Base-by-base conservation (phyloP, 257 asterid species). In the Striga asiatica region DNA sequence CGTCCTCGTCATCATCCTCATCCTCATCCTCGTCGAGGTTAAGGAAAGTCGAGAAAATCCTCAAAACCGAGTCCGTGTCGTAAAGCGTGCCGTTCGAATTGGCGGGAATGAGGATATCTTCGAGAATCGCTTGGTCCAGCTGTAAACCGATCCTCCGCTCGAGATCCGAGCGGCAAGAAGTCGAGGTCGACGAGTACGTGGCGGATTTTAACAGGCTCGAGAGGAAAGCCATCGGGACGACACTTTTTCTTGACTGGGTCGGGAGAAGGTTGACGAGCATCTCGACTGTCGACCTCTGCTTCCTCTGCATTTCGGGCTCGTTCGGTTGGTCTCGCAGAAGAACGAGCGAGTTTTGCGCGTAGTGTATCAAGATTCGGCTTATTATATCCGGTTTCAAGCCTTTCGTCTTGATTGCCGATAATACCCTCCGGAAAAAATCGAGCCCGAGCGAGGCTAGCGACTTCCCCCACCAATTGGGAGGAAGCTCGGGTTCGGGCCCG, bases 91-190 rank as follows among this genome's bases (percentile, higher is more conserved):
- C 88, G 18, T 70, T 61, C 27, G 81, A 37, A 74, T 66, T 71
- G 6, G 76, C 62, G 1, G 96, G 96, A 52, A 91, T 74, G 10
- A 91, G 78, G 18, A 91, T 80, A 55, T 91, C 98, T 55, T 91
- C 98, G n/a, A 91, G 79, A 58, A 83, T 86, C 6, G 98, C 95
- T 65, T 87, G 95, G 63, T 91, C 98, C 17, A 91, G 56, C 57
- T 91, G 98, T 34, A 91, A 71, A 8, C 98, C 89, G 0, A 91
- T 87, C 68, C 96, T 65, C 38, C 95, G 70, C 81, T 91, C 98
- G 5, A 91, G 84, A 78, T 91, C 92, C 11, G 94, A 76, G 54
- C 86, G 69, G 69, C 98, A 91, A 17, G 85, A 78, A 6, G 82
- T 69, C n/a, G 94, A 80, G 0, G 92, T 82, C 1, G 78, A 74